Evolutionary conservation across 176 grass and related monocot genomes (phyloP), one percentile per base, ranked within the genome.

Genomic region (Rhynchospora breviuscula): DNA sequence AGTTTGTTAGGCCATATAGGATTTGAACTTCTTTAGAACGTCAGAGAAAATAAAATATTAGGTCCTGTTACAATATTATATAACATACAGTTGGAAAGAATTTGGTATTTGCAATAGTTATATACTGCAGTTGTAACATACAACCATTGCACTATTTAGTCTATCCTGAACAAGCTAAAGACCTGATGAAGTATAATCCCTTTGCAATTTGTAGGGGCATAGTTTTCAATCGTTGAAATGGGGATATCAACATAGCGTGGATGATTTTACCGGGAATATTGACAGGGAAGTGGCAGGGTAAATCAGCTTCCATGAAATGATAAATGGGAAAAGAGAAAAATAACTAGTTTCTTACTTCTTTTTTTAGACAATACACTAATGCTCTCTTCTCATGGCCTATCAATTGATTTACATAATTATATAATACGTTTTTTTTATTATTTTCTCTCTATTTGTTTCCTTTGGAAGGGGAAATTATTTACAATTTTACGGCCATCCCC

Each of bases 271-370:
- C 23, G 4, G 49, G 49, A 77, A 33, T 17, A 22, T 15, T 47
- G 21, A 76, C 22, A 31, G 21, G 22, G 52, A 76, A 76, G 7
- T 71, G 35, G 44, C 47, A 57, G 49, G 49, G 11, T 77, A 77
- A 77, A 77, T 56, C 11, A 29, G 23, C 73, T 77, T 77, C 49
- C 49, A 54, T 77, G 22, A 56, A 77, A 29, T 77, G 70, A 75
- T 23, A 77, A 56, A 75, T 29, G 1, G 71, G 47, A 26, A 53
- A 75, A 75, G 14, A 53, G 21, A 4, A 13, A 40, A 45, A 71
- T 3, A 45, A 45, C 66, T 26, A 62, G 13, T 54, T 48, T 76
- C 53, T 21, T 76, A 1, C 31, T 21, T 76, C 53, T 21, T 76
- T 29, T 54, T 21, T 76, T 31, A 76, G 48, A 29, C 29, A 17